Percentiles rank a stretch among this genome's conserved stretches.
Evolutionary conservation across 345 rosid genomes (phyloP).

Genomic region (Pseudoturritis turrita): DNA sequence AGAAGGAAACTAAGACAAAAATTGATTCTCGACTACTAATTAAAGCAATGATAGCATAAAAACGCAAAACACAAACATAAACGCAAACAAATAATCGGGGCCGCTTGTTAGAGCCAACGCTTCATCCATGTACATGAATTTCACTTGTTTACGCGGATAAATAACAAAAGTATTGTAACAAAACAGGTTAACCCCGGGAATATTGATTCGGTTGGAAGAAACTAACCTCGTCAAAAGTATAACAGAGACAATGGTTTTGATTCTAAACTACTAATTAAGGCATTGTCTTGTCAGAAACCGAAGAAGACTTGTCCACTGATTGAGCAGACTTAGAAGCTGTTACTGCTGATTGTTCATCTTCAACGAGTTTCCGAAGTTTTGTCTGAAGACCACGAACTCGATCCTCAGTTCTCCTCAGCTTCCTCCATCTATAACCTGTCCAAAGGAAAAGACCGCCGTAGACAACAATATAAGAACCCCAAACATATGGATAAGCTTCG

Average conservation of each 20-base stretch:
- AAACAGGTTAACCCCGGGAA: slow-evolving; percentile 2
- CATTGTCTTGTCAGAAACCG: slow-evolving; percentile 25
- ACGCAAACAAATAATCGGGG: neutral
- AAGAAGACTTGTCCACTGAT: slow-evolving; percentile 34
- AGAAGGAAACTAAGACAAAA: neutral
- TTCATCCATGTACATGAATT: slow-evolving; percentile 18
- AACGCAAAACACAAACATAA: neutral
- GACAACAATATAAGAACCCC: slow-evolving; percentile 84
- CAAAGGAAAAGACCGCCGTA: slow-evolving; percentile 81
- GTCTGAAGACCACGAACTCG: slow-evolving; percentile 75
- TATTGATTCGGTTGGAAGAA: neutral
- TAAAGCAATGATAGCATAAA: neutral
- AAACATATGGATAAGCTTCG: slow-evolving; percentile 78
- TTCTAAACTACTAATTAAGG: neutral
- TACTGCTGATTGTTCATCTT: slow-evolving; percentile 46
- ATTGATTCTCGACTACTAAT: no score
- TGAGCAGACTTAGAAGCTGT: slow-evolving; percentile 31
- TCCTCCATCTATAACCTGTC: slow-evolving; percentile 74
- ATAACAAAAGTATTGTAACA: neutral
- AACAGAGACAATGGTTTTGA: slow-evolving; percentile 3
- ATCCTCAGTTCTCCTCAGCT: slow-evolving; percentile 83
- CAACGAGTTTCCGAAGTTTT: slow-evolving; percentile 53
- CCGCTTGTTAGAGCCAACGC: slow-evolving; percentile 2
- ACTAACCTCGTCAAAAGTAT: neutral
- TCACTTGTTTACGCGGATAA: neutral